phyloP scores from a whole-genome alignment of 2,329 filamentous ascomycete species.

The Ascocoryne sarcoides region DNA sequence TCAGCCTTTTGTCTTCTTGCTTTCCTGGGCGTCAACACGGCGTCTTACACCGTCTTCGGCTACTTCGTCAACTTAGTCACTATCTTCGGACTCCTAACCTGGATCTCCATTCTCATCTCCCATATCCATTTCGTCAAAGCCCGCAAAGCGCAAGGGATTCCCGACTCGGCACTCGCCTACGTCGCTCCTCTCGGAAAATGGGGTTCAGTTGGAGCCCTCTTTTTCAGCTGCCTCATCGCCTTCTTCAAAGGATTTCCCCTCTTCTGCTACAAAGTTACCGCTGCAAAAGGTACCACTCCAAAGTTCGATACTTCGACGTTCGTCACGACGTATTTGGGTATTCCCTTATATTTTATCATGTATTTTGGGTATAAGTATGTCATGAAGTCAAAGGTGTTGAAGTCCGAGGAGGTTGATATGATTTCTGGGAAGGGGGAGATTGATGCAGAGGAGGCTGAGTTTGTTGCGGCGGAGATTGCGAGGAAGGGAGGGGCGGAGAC shows the following conservation, averaged over 20 bases:
- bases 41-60: conserved; percentile 54
- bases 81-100: conserved; percentile 25
- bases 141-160: conserved; percentile 50
- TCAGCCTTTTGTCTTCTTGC: conserved; percentile 52
- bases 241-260: conserved; percentile 71
- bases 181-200: conserved; percentile 61
- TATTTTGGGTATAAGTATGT: conserved; percentile 46
- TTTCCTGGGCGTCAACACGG: conserved; percentile 54
- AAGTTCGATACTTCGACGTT: conserved; percentile 56
- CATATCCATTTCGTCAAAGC: conserved; percentile 60
- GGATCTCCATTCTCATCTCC: conserved; percentile 49
- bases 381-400: conserved; percentile 35
- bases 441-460: conserved; percentile 46
- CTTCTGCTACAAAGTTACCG: conserved; percentile 56
- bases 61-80: conserved; percentile 63
- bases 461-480: conserved; percentile 13
- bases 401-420: conserved; percentile 43
- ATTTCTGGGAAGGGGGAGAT: conserved; percentile 50
- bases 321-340: conserved; percentile 53
- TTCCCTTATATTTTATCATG: conserved; percentile 52
- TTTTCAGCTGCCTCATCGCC: conserved; percentile 63
- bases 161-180: conserved; percentile 49
- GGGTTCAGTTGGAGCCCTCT: conserved; percentile 59
- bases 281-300: conserved; percentile 31
- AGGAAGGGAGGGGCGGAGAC: conserved; percentile 18